Evolutionary conservation across 345 rosid genomes (phyloP), one percentile per base, ranked within the genome.

Genomic region (Hibiscus trionum): DNA sequence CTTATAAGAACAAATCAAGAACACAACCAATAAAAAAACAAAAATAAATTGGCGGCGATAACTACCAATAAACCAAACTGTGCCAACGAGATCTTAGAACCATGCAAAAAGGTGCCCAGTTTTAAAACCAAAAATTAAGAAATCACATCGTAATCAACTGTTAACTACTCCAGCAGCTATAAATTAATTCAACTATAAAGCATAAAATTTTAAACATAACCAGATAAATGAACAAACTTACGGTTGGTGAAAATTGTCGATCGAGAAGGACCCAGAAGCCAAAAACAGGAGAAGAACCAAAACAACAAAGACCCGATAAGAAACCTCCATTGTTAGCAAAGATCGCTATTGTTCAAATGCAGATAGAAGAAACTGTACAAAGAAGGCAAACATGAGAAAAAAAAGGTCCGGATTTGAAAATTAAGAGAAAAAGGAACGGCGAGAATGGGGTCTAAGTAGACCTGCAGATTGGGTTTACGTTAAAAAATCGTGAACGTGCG

Each of bases 231-330:
- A 33, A 70, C 37, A 62, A 49, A 88, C 97, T 88, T 84, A 92
- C 97, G 99, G 88, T 68, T 84, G 96, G 77, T 81, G 90, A 76
- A 88, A 81, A 72, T 80, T 74, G 53, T 87, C 91, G 65, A 87
- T 81, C 37, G 92, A 74, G 75, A 83, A 70, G 66, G 90, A 87
- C 70, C 84, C 84, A 69, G 85, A 81, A 60, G 81, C 79, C 71
- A 84, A 76, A 75, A 88, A 65, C 56, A 80, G 82, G 21, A 89
- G 79, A 61, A 78, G 74, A 46, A 85, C 55, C 39, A 76, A 75
- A 66, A 81, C 31, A 76, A 78, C 77, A 77, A 74, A 78, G 58
- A 62, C 50, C 79, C 86, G 37, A 42, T 49, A 61, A 69, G 83
- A 73, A 81, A 82, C 79, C 80, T 79, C 88, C 97, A 91, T 91